Evolutionary conservation across 2,329 filamentous ascomycete species (phyloP), one percentile per base, ranked within the genome.

Genomic region (Nemania sp.): DNA sequence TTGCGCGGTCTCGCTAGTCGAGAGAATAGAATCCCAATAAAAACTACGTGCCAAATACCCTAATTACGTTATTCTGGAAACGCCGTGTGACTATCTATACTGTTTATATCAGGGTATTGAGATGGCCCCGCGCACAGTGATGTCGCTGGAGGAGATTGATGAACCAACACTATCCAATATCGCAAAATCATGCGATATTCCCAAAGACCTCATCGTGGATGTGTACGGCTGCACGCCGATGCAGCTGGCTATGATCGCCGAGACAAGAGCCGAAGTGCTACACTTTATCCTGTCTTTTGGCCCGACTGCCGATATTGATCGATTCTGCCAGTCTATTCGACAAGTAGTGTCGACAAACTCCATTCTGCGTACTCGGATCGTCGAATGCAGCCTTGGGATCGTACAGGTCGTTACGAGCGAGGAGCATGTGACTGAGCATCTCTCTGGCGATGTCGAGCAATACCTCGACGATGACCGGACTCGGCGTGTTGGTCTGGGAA

Each of bases 211-310:
- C 35, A 62, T 66, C 18, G 57, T 60, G 25, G 59, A 65, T 46
- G 54, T 63, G n/a, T 66, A 66, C 60, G 9, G 15, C 13, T 66
- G 64, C 25, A 66, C 64, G 1, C 59, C 60, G 9, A 20, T 63
- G 7, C 64, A 66, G 34, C n/a, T 57, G 25, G 48, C 37, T 13
- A 61, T 57, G 13, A 61, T 65, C 18, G 40, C 54, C 3, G 49
- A 63, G n/a, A 53, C 40, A 11, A 54, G 55, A 45, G 21, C 48
- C 17, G 47, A 55, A 21, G 40, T 53, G 17, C 46, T 55, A 15
- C 51, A 52, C 0, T 49, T 63, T n/a, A 37, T 65, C 5, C 35
- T 56, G 10, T n/a, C 52, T 2, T 43, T 64, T 3, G 35, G 20
- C 5, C 42, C 40, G 1, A 20, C 39, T 1, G 35, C 55, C 2